Conservation (phyloP, 2,329 filamentous ascomycete species). For the Fusarium kyushuense region DNA sequence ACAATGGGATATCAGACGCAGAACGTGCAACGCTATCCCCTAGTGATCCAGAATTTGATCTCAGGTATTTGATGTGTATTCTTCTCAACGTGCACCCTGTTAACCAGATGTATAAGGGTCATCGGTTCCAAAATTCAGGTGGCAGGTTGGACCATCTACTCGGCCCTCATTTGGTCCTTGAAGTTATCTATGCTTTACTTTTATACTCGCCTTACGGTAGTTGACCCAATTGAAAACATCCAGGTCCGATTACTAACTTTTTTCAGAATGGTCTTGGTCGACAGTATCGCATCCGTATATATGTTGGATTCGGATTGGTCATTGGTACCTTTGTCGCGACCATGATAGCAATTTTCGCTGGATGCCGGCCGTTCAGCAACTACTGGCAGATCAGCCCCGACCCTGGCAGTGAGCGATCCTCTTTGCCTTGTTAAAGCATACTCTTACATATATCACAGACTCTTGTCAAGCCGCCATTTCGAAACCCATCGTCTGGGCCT, state of each 20-base stretch:
- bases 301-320: constrained; percentile 62
- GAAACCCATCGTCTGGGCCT: constrained; percentile 62
- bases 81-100: not conserved
- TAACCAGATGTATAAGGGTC: constrained; percentile 50
- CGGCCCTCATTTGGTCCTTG: constrained; percentile 63
- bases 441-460: constrained; percentile 48
- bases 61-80: constrained; percentile 33
- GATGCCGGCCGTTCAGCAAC: constrained; percentile 63
- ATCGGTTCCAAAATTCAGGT: constrained; percentile 68
- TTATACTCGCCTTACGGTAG: constrained; percentile 63
- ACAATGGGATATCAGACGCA: constrained; percentile 65
- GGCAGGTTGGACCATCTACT: constrained; percentile 66
- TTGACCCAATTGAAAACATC: accelerated
- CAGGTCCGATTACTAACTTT: not conserved
- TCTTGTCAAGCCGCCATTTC: constrained; percentile 62
- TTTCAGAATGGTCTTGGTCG: constrained; percentile 53
- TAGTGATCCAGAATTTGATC: constrained; percentile 57
- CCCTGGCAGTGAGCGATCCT: constrained; percentile 61
- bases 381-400: constrained; percentile 71
- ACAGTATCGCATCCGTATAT: constrained; percentile 58
- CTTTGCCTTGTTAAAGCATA: accelerated
- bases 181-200: constrained; percentile 68
- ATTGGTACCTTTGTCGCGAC: constrained; percentile 61
- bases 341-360: constrained; percentile 62
- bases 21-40: constrained; percentile 58